phyloP scores from a whole-genome alignment of 2,329 filamentous ascomycete genomes.

The Aspergillus brasiliensis region DNA sequence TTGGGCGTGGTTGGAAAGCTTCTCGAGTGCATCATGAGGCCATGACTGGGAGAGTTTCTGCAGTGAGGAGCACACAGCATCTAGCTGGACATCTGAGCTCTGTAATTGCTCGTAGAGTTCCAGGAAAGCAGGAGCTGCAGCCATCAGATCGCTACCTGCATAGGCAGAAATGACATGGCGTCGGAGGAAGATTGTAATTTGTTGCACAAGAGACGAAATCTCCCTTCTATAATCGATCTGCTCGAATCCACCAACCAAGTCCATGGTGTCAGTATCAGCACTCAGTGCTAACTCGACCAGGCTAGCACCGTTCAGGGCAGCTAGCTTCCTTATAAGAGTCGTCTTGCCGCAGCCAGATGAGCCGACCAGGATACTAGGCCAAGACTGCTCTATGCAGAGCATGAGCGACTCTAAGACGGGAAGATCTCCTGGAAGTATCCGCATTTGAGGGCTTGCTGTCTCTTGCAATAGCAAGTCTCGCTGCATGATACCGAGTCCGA shows the following conservation, averaged over 20 bases:
- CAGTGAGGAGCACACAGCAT: constrained; percentile 35
- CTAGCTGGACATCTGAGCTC: constrained; percentile 30
- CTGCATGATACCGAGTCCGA: constrained; percentile 72
- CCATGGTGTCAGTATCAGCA: constrained; percentile 94
- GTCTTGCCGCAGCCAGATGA: constrained; percentile 87
- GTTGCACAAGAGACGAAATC: constrained; percentile 61
- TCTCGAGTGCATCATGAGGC: constrained; percentile 50
- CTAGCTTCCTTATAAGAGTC: constrained; percentile 74
- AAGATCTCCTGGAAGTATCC: constrained; percentile 51
- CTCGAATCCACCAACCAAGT: constrained; percentile 94
- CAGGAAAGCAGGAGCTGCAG: constrained; percentile 29
- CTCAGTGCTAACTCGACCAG: constrained; percentile 87
- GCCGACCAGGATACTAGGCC: constrained; percentile 88
- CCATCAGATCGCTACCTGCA: constrained; percentile 24
- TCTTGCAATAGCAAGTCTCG: constrained; percentile 55
- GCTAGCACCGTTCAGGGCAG: constrained; percentile 73
- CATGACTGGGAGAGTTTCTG: constrained; percentile 44
- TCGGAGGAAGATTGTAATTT: constrained; percentile 58
- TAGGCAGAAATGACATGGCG: constrained; percentile 35
- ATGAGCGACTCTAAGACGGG: constrained; percentile 81
- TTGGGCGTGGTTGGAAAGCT: constrained; percentile 53
- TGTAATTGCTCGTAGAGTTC: constrained; percentile 37
- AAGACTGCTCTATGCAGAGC: constrained; percentile 80
- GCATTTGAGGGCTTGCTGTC: constrained; percentile 35
- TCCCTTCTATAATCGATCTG: constrained; percentile 82